phyloP scores from a whole-genome alignment of 371 early-diverging fungal genomes.

The Mortierella sp. region DNA sequence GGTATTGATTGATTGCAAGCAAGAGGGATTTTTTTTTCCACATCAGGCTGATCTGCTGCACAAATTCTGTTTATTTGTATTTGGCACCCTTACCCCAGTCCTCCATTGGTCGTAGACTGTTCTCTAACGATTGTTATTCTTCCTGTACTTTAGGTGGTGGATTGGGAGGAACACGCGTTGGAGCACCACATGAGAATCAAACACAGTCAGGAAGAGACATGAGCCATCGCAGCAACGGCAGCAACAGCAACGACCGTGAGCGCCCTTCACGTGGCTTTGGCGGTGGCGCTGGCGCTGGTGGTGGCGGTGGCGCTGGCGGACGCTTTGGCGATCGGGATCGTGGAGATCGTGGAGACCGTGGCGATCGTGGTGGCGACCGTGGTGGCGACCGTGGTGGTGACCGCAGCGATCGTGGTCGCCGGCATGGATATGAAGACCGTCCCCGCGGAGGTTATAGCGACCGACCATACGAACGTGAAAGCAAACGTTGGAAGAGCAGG shows the following conservation, averaged over 20 bases:
- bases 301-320: conserved; percentile 41
- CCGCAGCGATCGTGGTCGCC: conserved; percentile 36
- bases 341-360: conserved; percentile 13
- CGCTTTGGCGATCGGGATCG: conserved; percentile 51
- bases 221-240: conserved; percentile 54
- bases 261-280: conserved; percentile 48
- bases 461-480: conserved; percentile 48
- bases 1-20: conserved; percentile 42
- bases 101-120: no score
- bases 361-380: conserved; percentile 38
- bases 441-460: conserved; percentile 48
- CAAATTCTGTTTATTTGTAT: background rate
- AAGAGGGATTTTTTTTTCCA: conserved; percentile 4
- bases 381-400: conserved; percentile 26
- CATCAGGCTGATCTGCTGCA: background rate
- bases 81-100: no score
- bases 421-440: conserved; percentile 13
- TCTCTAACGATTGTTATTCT: background rate
- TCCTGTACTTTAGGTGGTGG: conserved; percentile 78
- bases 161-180: conserved; percentile 85
- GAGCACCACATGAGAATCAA: conserved; percentile 66
- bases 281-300: conserved; percentile 43
- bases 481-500: conserved; percentile 51
- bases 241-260: conserved; percentile 31
- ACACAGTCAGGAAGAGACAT: conserved; percentile 56